Base-by-base conservation (phyloP, 1,139 yeast species). In the Maudiozyma humilis region DNA sequence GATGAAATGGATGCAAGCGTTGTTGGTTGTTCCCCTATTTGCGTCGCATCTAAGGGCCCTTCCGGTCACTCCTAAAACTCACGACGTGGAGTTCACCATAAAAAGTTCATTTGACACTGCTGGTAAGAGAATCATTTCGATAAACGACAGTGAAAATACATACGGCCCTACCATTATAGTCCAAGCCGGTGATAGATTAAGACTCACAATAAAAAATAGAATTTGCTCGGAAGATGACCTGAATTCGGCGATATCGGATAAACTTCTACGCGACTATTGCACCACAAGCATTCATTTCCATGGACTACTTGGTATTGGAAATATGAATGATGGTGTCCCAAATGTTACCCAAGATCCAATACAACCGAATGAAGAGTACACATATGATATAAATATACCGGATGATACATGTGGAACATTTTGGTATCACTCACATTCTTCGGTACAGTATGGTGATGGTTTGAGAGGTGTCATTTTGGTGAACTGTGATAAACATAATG, bases 361-460 rank as follows among this genome's bases (percentile, higher is more conserved):
- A 23, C 54, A 59, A 5, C 56, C 65, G 18, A 70, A 69, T 1
- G 65, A 62, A 5, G 51, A 57, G 2, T 69, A 61, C 49, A 60
- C 64, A 35, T 70, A 73, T 51, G 59, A 59, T 38, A 68, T 72
- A 49, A 67, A 66, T 14, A 54, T 68, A 15, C 66, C 61, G 5
- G 58, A 63, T 35, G 66, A 65, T 41, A 71, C 69, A 44, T 66
- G 65, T 47, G 78, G 78, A 0, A 68, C 75, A 0, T 69, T 65
- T 41, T 73, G 78, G 78, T 73, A 72, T 51, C 78, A 73, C 52
- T 71, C 78, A 0, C 78, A 73, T 51, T 69, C 64, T 46, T 53
- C 71, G 12, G 71, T 74, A 0, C 75, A 73, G 44, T 65, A 71
- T 46, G 72, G 73, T 3, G 78, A 73, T 53, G 77, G 77, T 6